Evolutionary conservation across 129 eudicot genomes (phyloP).

Genomic region (Gnaphalium uliginosum): DNA sequence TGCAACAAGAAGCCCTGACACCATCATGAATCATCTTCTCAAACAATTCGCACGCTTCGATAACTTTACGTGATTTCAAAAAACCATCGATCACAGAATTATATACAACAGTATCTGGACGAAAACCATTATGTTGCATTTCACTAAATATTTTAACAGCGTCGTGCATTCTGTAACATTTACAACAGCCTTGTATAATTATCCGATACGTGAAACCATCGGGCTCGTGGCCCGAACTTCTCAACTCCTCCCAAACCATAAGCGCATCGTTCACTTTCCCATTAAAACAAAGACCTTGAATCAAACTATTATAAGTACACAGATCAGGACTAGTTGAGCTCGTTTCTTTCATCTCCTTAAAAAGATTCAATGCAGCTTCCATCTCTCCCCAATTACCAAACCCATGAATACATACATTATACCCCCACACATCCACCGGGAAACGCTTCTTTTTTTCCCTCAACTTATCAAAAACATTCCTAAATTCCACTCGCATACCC

Average conservation of each 20-base stretch:
- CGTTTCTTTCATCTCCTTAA: slow-evolving; percentile 82
- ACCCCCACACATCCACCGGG: slow-evolving; percentile 69
- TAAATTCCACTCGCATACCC: slow-evolving; percentile 58
- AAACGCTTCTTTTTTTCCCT: slow-evolving; percentile 51
- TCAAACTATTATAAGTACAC: slow-evolving; percentile 83
- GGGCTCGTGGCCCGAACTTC: slow-evolving; percentile 87
- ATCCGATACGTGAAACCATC: slow-evolving; percentile 75
- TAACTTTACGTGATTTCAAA: slow-evolving; percentile 68
- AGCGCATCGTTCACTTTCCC: slow-evolving; percentile 91
- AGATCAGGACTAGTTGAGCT: slow-evolving; percentile 54
- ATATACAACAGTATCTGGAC: slow-evolving; percentile 63
- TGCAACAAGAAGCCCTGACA: slow-evolving; percentile 67
- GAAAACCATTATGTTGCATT: slow-evolving; percentile 79
- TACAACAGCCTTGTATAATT: slow-evolving; percentile 84
- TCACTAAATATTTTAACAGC: slow-evolving; percentile 70
- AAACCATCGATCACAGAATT: slow-evolving; percentile 82
- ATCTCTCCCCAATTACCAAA: slow-evolving; percentile 94
- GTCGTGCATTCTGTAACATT: slow-evolving; percentile 61
- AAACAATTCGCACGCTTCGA: slow-evolving; percentile 77
- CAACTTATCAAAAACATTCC: slow-evolving; percentile 47
- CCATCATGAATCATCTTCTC: slow-evolving; percentile 90
- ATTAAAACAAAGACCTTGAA: slow-evolving; percentile 67
- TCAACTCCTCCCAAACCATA: slow-evolving; percentile 74
- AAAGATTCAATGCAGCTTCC: slow-evolving; percentile 58
- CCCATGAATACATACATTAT: slow-evolving; percentile 81